phyloP scores from a whole-genome alignment of 768 basidiomycete genomes.

The Termitomyces sp. region DNA sequence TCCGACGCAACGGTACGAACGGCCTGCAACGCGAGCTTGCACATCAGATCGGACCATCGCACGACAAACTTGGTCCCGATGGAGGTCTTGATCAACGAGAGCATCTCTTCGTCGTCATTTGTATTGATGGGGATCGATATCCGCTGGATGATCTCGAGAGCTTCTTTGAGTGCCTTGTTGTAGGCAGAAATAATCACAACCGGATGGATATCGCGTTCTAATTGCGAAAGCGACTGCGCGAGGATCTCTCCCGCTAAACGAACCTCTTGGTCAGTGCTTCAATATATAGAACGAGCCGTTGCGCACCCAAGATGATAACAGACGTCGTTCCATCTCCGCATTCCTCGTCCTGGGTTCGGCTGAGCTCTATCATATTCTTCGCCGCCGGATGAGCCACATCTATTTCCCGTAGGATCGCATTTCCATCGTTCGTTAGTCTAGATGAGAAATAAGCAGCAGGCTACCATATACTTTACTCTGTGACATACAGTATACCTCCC shows the following conservation, averaged over 20 bases:
- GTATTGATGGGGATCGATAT: constrained; percentile 92
- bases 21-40: constrained; percentile 88
- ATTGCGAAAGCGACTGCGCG: constrained; percentile 87
- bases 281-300: background rate
- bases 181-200: constrained; percentile 99
- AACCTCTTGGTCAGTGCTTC: background rate
- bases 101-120: constrained; percentile 85
- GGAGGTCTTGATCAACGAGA: constrained; percentile 94
- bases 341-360: constrained; percentile 97
- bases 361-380: constrained; percentile 99
- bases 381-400: constrained; percentile 99
- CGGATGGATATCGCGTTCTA: constrained; percentile 97
- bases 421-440: constrained; percentile 98
- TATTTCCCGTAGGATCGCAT: constrained; percentile 96
- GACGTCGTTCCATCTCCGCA: constrained; percentile 98
- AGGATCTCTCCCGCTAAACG: constrained; percentile 87
- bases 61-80: constrained; percentile 98
- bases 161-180: constrained; percentile 92
- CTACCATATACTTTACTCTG: background rate
- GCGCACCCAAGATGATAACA: constrained; percentile 92
- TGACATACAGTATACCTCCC: constrained; percentile 91
- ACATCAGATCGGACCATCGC: constrained; percentile 98
- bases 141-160: constrained; percentile 81
- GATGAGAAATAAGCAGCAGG: background rate
- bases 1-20: constrained; percentile 85